Evolutionary conservation across 2,329 filamentous ascomycete species (phyloP).

Genomic region (Fonsecaea pedrosoi): DNA sequence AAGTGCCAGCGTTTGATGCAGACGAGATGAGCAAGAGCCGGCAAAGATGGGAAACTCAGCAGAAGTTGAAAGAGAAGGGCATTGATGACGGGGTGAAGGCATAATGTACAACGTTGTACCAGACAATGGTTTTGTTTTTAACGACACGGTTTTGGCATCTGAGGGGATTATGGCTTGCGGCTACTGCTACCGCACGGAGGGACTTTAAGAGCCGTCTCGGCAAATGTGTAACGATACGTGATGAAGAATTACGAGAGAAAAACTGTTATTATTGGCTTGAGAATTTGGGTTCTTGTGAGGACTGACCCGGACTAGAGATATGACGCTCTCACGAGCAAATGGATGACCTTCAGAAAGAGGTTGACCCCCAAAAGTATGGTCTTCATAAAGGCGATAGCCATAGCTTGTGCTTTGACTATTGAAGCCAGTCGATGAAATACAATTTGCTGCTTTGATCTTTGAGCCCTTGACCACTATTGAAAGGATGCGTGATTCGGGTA

Average conservation of each 20-base stretch:
- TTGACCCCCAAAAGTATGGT: background rate
- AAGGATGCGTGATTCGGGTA: background rate
- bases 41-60: slow-evolving; percentile 56
- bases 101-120: slow-evolving; percentile 28
- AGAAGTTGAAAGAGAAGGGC: slow-evolving; percentile 33
- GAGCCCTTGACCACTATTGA: background rate
- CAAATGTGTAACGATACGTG: slow-evolving; percentile 34
- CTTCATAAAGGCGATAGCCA: slow-evolving; percentile 7
- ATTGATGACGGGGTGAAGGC: slow-evolving; percentile 22
- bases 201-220: slow-evolving; percentile 13
- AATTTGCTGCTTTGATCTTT: background rate
- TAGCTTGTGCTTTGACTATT: slow-evolving; percentile 1
- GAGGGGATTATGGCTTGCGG: slow-evolving; percentile 28
- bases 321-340: slow-evolving; percentile 34
- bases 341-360: slow-evolving; percentile 6
- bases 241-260: slow-evolving; percentile 28
- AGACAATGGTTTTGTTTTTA: slow-evolving; percentile 23
- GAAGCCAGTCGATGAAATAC: slow-evolving; percentile 1
- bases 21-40: slow-evolving; percentile 57
- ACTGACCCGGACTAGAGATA: slow-evolving; percentile 26
- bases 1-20: slow-evolving; percentile 53
- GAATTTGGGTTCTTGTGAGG: slow-evolving; percentile 22
- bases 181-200: slow-evolving; percentile 36
- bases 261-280: slow-evolving; percentile 13
- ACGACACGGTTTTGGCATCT: slow-evolving; percentile 24